Evolutionary conservation across 352 stramenopile genomes (phyloP), one percentile per base, ranked within the genome.

Genomic region (Blastocystis hominis): DNA sequence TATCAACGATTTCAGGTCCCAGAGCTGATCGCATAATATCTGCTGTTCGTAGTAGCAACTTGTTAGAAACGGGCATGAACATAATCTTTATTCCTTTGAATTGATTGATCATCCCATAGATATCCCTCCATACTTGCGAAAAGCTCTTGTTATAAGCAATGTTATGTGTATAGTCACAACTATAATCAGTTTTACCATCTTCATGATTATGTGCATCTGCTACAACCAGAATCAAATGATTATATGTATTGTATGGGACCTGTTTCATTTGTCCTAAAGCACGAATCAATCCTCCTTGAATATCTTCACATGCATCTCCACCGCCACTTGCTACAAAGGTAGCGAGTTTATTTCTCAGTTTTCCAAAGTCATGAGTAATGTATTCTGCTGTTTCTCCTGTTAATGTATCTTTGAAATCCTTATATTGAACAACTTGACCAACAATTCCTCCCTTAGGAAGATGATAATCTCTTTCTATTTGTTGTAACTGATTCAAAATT

Each of bases 361-460:
- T 7, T 3, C 20, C 24, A 40, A 76, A 76, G 13, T 76, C 66
- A 34, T 53, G 24, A 2, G 24, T 76, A n/a, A 76, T 76, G 0
- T 30, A 50, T n/a, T 44, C 34, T n/a, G n/a, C n/a, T n/a, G n/a
- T n/a, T n/a, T n/a, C n/a, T n/a, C n/a, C n/a, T n/a, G n/a, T n/a
- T n/a, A n/a, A n/a, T n/a, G n/a, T n/a, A n/a, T n/a, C n/a, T n/a
- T n/a, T n/a, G n/a, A n/a, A n/a, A n/a, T n/a, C n/a, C n/a, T n/a
- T n/a, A n/a, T 76, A 76, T 54, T 76, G 40, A 76, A 76, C 42
- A 1, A 76, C 36, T 54, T 76, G n/a, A n/a, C n/a, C n/a, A n/a
- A n/a, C n/a, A n/a, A n/a, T n/a, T n/a, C n/a, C n/a, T n/a, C n/a
- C n/a, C 34, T 5, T 40, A 30, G 24, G n/a, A n/a, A n/a, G n/a